Conservation (phyloP, 768 basidiomycete genomes). For the Collybia mongolica region DNA sequence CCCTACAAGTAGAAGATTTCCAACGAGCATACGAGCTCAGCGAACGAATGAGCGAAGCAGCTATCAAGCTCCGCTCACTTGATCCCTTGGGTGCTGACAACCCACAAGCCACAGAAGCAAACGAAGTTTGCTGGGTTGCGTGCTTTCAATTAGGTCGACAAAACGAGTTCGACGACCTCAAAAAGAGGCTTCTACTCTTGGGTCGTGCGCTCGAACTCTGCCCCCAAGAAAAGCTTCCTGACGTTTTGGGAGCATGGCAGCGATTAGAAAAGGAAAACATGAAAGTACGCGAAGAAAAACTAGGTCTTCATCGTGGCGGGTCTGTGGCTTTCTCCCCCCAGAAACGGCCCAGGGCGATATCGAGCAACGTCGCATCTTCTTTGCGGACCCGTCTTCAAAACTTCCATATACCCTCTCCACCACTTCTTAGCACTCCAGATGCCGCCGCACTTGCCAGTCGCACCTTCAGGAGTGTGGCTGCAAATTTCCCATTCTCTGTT, state of each 20-base stretch:
- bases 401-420: conserved; percentile 68
- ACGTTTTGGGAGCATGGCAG: conserved; percentile 79
- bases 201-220: conserved; percentile 86
- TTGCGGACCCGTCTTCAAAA: conserved; percentile 62
- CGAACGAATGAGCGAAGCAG: conserved; percentile 67
- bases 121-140: conserved; percentile 86
- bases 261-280: conserved; percentile 68
- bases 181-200: conserved; percentile 67
- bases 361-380: conserved; percentile 44
- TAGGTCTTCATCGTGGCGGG: conserved; percentile 26
- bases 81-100: conserved; percentile 29
- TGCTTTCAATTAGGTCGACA: conserved; percentile 88
- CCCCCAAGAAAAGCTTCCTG: conserved; percentile 74
- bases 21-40: conserved; percentile 67
- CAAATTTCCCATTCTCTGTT: conserved; percentile 71
- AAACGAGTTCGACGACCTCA: conserved; percentile 66
- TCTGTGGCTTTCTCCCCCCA: conserved; percentile 14
- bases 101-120: conserved; percentile 51
- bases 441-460: conserved; percentile 76
- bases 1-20: conserved; percentile 82
- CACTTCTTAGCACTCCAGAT: conserved; percentile 70
- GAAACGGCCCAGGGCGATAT: conserved; percentile 16
- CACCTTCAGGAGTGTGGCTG: conserved; percentile 76
- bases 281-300: conserved; percentile 43
- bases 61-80: conserved; percentile 46